Base-by-base conservation (phyloP, 1,284 basidiomycete genomes). In the Pseudozyma sp. region DNA sequence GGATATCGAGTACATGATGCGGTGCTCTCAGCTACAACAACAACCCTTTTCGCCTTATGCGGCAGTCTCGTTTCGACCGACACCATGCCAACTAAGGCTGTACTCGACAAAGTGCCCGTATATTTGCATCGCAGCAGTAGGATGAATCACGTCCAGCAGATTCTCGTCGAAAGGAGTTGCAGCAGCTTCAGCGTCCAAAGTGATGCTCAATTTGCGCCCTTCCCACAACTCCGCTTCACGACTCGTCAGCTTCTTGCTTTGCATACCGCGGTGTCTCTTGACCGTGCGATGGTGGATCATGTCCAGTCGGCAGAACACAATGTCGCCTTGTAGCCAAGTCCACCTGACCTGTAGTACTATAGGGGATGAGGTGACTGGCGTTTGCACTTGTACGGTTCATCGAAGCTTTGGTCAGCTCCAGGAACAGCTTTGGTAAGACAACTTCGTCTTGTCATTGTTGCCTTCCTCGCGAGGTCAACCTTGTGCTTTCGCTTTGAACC, bases 381-480 rank as follows among this genome's bases (percentile, higher is more conserved):
- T 40, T 52, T 45, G 42, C 38, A 55, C 49, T 54, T 53, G 59
- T 43, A 35, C 38, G 16, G 38, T 10, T 58, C 56, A 55, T 57
- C 59, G 53, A 64, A 53, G 61, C 45, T 34, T 47, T 61, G 68
- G 62, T 70, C 68, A 70, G 68, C 68, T 70, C 61, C 38, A 5
- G 43, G 31, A 31, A 31, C 13, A 18, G 39, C 18, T 1, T 31
- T 12, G 44, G 14, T 59, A 69, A 59, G 66, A 59, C 66, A 62
- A 64, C 60, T 53, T 57, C 25, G 56, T 42, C 50, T 36, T 39
- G 42, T 56, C 53, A 3, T 31, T 31, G 25, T 31, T 31, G 25
- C 6, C 25, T 3, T 31, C 16, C 3, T 38, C 9, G 44, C 34
- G 67, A 70, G 68, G 68, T 65, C 68, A 70, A 66, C 69, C 63